Base-by-base conservation (phyloP, 2,329 filamentous ascomycete species). In the Diaporthe sp. region DNA sequence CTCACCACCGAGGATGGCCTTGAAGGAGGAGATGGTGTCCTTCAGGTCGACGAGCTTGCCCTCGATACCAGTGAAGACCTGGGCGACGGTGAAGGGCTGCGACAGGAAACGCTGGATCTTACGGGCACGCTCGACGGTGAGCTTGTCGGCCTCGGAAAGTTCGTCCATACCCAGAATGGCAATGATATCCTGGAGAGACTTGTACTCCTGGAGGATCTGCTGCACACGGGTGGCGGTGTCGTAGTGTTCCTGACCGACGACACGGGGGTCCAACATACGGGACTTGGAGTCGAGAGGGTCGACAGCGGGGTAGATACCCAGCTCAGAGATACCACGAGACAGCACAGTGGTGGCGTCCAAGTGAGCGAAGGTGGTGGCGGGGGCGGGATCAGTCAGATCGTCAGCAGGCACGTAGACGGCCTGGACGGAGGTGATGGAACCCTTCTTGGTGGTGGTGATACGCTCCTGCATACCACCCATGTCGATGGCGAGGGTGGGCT, bases 151-250 rank as follows among this genome's bases (percentile, higher is more conserved):
- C 92, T 98, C 97, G 80, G 97, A 98, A 89, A 99, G 90, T 88
- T 99, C 97, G 88, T 99, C 97, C 97, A 99, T 98, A 94, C 96
- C 96, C 86, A 98, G 90, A 95, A 99, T 99, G 88, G 97, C 97
- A 91, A 98, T 98, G 93, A 99, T 99, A 91, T 99, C 97, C 91
- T 99, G 97, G 81, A 99, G 95, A 80, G 96, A 98, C 94, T 98
- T 98, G 94, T 99, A 99, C 92, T 98, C 97, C 90, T 99, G 97
- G 86, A 99, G 94, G n/a, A 98, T 98, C 90, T 98, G 95, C 92
- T 99, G 97, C 85, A 99, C 97, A 83, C 93, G 93, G 87, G 94
- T 94, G 87, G 97, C 97, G 83, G 93, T 96, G 78, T 95, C 87
- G 93, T 99, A 99, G 92, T 99, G 97, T 78, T 99, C 97, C 85